Conservation (phyloP, 139 green algal genomes). For the Auxenochlorella protothecoides region DNA sequence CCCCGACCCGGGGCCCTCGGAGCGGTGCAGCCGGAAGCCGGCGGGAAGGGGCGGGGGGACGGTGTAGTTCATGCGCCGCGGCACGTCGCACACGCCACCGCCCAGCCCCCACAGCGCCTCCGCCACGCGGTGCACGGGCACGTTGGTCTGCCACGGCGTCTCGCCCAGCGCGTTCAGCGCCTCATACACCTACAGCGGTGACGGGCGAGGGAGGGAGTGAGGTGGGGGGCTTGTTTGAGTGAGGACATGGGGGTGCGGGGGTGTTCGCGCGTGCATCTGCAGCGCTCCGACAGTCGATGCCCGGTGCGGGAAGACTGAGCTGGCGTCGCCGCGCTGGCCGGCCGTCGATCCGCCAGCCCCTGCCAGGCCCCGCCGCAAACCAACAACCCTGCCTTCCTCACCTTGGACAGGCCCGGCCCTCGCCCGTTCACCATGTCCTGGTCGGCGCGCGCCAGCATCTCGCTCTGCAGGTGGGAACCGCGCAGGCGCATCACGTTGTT, state of each 20-base stretch:
- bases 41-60: constrained; percentile 1
- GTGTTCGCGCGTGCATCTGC: too few relatives aligned
- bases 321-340: too few relatives aligned
- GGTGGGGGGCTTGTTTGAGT: background rate
- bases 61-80: constrained; percentile 2
- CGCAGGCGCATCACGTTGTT: constrained; percentile 41
- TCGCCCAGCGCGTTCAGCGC: constrained; percentile 69
- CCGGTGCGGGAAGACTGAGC: too few relatives aligned
- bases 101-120: constrained; percentile 19
- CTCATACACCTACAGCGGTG: constrained; percentile 41
- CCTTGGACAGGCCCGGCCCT: constrained; percentile 9
- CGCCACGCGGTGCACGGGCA: constrained; percentile 36
- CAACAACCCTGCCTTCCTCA: background rate
- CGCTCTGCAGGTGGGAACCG: constrained; percentile 17
- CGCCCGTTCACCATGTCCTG: constrained; percentile 12
- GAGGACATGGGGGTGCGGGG: too few relatives aligned
- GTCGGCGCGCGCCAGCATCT: constrained; percentile 26
- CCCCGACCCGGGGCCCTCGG: background rate
- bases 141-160: constrained; percentile 60
- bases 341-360: too few relatives aligned
- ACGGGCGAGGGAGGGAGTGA: background rate
- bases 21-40: constrained; percentile 8
- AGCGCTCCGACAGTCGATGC: too few relatives aligned
- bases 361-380: too few relatives aligned
- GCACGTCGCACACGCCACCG: constrained; percentile 25